A percentile compares a stretch with the other conserved stretches of the same genome.
These are phyloP conservation scores for Fusarium caatingaense DNA, from an alignment of 2,329 filamentous ascomycete genomes.

Conservation along the genomic window DNA sequence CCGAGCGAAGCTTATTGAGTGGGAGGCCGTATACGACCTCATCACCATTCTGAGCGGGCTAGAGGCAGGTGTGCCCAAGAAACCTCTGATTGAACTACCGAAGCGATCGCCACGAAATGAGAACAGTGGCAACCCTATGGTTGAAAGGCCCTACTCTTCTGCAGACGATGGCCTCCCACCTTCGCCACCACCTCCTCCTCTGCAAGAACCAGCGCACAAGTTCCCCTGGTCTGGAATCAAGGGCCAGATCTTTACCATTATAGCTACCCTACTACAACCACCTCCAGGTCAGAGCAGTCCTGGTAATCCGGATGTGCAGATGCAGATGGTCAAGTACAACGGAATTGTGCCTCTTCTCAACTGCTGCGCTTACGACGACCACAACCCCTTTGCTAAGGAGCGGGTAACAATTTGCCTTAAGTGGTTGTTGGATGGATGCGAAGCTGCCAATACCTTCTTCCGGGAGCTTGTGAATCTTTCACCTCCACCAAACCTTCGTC, in stretches of 20 bases:
- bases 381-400: conserved; percentile 95
- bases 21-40: conserved; percentile 91
- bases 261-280: conserved; percentile 90
- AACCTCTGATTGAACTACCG: conserved; percentile 68
- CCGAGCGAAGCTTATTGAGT: conserved; percentile 87
- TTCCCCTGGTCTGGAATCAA: conserved; percentile 82
- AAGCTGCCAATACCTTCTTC: conserved; percentile 78
- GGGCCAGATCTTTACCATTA: conserved; percentile 89
- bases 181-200: conserved; percentile 56
- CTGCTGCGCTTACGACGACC: conserved; percentile 90
- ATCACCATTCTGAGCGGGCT: conserved; percentile 88
- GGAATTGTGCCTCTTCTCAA: conserved; percentile 89
- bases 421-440: conserved; percentile 80
- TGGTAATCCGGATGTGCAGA: conserved; percentile 80
- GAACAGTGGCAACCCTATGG: conserved; percentile 51
- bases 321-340: conserved; percentile 85
- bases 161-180: conserved; percentile 45
- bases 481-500: conserved; percentile 54
- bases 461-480: conserved; percentile 67
- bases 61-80: conserved; percentile 88
- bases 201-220: conserved; percentile 73
- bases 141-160: conserved; percentile 73
- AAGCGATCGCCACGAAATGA: conserved; percentile 45
- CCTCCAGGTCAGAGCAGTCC: conserved; percentile 70
- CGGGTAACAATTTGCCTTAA: conserved; percentile 90